Evolutionary conservation across 192 early-diverging fungal genomes (phyloP).

Genomic region (Coemansia sp.): DNA sequence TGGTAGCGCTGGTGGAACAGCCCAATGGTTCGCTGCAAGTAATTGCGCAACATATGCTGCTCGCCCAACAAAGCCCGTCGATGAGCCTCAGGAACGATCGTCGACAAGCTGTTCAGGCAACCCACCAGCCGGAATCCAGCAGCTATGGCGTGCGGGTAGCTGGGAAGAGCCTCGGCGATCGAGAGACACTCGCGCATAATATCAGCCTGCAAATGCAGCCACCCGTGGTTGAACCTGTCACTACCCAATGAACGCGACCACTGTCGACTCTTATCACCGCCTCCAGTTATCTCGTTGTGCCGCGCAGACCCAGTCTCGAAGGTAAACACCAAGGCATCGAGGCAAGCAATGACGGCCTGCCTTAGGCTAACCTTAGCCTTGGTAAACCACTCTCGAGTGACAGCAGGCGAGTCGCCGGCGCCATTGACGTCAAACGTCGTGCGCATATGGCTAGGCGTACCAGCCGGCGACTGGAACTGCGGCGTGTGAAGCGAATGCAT

Average conservation of each 20-base stretch:
- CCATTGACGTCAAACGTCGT: constrained; percentile 13
- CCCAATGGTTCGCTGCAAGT: constrained; percentile 33
- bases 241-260: background rate
- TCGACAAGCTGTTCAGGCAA: constrained; percentile 31
- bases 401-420: background rate
- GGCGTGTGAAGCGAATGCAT: constrained; percentile 8
- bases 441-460: constrained; percentile 7
- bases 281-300: background rate
- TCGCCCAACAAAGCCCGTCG: constrained; percentile 32
- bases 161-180: constrained; percentile 46
- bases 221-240: constrained; percentile 12
- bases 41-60: constrained; percentile 42
- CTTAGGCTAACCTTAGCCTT: constrained; percentile 15
- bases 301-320: constrained; percentile 9
- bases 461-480: background rate
- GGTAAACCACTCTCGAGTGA: constrained; percentile 27
- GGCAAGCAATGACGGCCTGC: constrained; percentile 32
- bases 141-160: constrained; percentile 45
- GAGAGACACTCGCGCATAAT: constrained; percentile 48
- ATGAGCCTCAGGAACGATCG: constrained; percentile 19
- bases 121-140: constrained; percentile 36
- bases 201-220: constrained; percentile 46
- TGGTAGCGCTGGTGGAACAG: constrained; percentile 29
- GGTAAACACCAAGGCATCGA: constrained; percentile 35
- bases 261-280: background rate